A percentile compares a stretch with the other conserved stretches of the same genome.
phyloP scores from a whole-genome alignment of 805 yeast species.

The Pichia californica region DNA sequence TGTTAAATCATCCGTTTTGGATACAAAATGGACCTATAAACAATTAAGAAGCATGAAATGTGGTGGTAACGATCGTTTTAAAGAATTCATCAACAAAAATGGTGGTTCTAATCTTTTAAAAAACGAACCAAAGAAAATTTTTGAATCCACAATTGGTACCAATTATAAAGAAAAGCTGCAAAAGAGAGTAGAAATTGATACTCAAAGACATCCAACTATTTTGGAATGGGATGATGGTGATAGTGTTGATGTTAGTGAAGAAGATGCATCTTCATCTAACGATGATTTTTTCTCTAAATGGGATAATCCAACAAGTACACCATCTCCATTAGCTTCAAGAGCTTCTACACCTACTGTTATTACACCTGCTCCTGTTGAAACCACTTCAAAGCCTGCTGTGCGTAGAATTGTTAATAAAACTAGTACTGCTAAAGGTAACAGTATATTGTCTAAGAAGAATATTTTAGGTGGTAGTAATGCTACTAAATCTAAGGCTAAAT shows the following conservation, averaged over 20 bases:
- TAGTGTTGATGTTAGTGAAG: constrained; percentile 39
- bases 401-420: constrained; percentile 27
- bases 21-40: constrained; percentile 80
- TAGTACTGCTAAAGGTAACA: constrained; percentile 9
- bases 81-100: constrained; percentile 74
- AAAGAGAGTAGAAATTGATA: constrained; percentile 60
- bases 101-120: constrained; percentile 74
- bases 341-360: constrained; percentile 33
- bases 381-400: constrained; percentile 29
- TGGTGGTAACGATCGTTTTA: constrained; percentile 87
- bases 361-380: constrained; percentile 29
- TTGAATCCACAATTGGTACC: constrained; percentile 72
- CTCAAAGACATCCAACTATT: constrained; percentile 61
- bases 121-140: constrained; percentile 68
- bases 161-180: constrained; percentile 77
- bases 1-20: constrained; percentile 87
- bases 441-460: constrained; percentile 20
- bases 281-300: constrained; percentile 92
- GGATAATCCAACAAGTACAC: constrained; percentile 66
- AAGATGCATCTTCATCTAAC: constrained; percentile 47
- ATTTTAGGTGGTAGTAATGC: constrained; percentile 41
- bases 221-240: constrained; percentile 54
- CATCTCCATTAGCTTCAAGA: constrained; percentile 42
- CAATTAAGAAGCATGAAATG: constrained; percentile 88
- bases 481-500: constrained; percentile 44